Percentiles rank a stretch among this genome's conserved stretches.
phyloP scores from a whole-genome alignment of 140 eudicot genomes.

The Oenanthe javanica region DNA sequence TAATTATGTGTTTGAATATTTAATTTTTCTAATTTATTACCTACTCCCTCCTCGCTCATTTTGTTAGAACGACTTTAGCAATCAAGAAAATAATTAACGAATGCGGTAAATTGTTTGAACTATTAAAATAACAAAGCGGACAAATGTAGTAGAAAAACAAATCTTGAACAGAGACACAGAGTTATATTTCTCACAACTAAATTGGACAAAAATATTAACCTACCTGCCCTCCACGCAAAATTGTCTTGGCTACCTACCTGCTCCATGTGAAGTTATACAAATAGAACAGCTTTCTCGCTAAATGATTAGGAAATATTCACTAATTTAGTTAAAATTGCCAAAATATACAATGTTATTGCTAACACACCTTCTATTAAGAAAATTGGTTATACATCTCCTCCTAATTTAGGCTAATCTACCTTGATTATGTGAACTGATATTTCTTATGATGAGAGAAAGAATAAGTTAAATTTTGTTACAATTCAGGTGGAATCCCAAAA shows the following conservation, averaged over 20 bases:
- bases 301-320: background rate
- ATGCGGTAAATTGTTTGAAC: too few relatives aligned
- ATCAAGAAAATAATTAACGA: too few relatives aligned
- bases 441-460: background rate
- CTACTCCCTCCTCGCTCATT: too few relatives aligned
- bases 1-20: too few relatives aligned
- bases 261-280: background rate
- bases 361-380: background rate
- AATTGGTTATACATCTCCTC: background rate
- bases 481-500: too few relatives aligned
- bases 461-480: background rate
- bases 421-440: background rate
- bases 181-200: background rate
- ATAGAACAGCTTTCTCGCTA: background rate
- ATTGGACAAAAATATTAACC: background rate
- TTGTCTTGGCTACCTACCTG: conserved; percentile 4
- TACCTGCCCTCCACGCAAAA: background rate
- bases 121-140: too few relatives aligned
- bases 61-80: too few relatives aligned
- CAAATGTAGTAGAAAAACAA: too few relatives aligned
- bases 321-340: background rate
- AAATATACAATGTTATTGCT: background rate
- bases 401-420: background rate
- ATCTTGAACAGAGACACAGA: too few relatives aligned
- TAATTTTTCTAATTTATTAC: too few relatives aligned